Evolutionary conservation across 345 rosid species (phyloP), one percentile per base, ranked within the genome.

Genomic region (Anastatica hierochuntica): DNA sequence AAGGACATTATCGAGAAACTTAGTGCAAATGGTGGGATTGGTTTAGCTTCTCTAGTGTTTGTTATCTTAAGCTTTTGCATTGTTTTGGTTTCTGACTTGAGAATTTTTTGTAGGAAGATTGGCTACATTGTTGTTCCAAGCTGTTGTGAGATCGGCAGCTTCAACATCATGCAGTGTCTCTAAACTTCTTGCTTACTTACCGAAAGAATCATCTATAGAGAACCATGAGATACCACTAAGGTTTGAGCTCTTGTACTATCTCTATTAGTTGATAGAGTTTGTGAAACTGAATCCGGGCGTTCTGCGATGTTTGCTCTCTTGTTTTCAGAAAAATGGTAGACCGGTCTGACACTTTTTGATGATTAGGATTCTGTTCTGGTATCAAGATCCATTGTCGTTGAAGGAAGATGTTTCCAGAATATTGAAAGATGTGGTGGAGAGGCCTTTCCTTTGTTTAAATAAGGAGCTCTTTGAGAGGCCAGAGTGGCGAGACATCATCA

Each of bases 351-450:
- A 57, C 40, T 66, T 58, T 66, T 59, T 66, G 40, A 45, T 42
- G 29, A 15, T 45, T 77, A 88, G 95, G 84, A 49, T 84, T 72
- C 46, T 80, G 11, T 63, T 78, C 64, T 88, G 92, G 92, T 77
- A 79, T 63, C 76, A 77, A 20, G 80, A 88, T 49, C 95, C 92
- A 2, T 23, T 69, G 62, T 63, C 70, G 49, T 60, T 88, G 56
- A 76, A 77, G 67, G 67, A 71, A 59, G 83, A 78, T 53, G 44
- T 88, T 70, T 79, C 82, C 9, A 42, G 68, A 58, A 72, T 88
- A 49, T 71, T 85, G 75, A 73, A 71, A 71, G 78, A 70, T 49
- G 56, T 52, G 23, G 44, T 56, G 31, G 67, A 68, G 31, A 81
- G 87, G 67, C 97, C 95, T 73, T 81, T 81, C 72, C 77, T 85